These are phyloP conservation scores for Holtermannia corniformis DNA, from an alignment of 768 basidiomycete genomes.

Conservation along the genomic window DNA sequence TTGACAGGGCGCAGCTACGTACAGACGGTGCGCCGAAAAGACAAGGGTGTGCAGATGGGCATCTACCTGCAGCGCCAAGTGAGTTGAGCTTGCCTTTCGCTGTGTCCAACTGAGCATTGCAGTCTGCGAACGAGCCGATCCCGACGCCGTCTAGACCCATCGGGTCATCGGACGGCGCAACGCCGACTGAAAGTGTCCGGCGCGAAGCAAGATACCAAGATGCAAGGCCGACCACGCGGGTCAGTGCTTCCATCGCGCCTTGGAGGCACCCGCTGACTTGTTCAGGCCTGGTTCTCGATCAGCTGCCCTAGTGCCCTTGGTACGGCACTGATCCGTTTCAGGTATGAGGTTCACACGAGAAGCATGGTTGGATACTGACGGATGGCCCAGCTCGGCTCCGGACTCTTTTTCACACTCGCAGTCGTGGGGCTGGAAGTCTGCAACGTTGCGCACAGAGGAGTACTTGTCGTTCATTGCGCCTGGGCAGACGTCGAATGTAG, in stretches of 20 bases:
- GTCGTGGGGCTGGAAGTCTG: conserved; percentile 89
- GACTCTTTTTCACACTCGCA: conserved; percentile 75
- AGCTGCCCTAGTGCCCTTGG: conserved; percentile 73
- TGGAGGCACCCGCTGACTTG: background rate
- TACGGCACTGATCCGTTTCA: conserved; percentile 67
- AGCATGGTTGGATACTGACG: background rate
- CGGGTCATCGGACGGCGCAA: background rate
- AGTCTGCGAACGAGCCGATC: conserved; percentile 62
- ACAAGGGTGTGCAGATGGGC: conserved; percentile 57
- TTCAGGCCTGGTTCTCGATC: conserved; percentile 70
- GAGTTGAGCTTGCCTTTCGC: background rate
- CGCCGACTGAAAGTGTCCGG: background rate
- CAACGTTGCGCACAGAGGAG: conserved; percentile 49
- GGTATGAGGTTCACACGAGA: too few relatives aligned
- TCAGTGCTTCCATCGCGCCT: background rate
- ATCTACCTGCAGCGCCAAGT: conserved; percentile 77
- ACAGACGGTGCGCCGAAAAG: conserved; percentile 76
- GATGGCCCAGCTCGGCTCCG: conserved; percentile 56
- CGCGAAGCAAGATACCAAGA: background rate
- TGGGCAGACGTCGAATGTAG: conserved; percentile 9
- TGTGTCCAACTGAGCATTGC: background rate
- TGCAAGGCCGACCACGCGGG: background rate
- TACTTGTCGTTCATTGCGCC: conserved; percentile 39
- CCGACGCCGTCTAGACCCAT: conserved; percentile 58
- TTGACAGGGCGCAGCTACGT: conserved; percentile 53